Percentiles rank a stretch among this genome's conserved stretches.
phyloP scores from a whole-genome alignment of 148 eudicot species.

The Rhododendron williamsianum region DNA sequence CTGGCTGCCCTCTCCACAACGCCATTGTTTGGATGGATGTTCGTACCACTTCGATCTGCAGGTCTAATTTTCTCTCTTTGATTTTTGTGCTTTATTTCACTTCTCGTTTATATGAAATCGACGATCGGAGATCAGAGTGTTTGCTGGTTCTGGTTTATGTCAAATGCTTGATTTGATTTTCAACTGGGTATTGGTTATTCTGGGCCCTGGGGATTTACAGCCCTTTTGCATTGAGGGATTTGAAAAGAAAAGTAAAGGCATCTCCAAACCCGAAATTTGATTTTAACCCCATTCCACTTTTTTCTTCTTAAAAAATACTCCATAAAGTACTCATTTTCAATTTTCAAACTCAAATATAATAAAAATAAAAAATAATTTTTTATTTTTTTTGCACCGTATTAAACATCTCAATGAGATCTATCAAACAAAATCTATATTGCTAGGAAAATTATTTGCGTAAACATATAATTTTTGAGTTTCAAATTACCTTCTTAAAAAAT shows the following conservation, averaged over 20 bases:
- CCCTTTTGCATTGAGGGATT: neutral
- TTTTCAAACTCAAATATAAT: too few species aligned
- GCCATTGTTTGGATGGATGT: constrained; percentile 99
- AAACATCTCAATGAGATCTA: too few species aligned
- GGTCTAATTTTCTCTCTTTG: constrained; percentile 28
- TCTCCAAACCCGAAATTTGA: neutral
- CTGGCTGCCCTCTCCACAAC: constrained; percentile 73
- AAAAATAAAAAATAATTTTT: too few species aligned
- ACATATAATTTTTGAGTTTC: too few species aligned
- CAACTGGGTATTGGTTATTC: neutral
- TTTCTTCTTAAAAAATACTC: too few species aligned
- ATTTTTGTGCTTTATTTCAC: neutral
- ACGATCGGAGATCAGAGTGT: neutral
- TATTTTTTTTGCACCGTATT: too few species aligned
- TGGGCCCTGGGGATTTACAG: neutral
- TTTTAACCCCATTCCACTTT: too few species aligned
- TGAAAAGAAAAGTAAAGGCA: neutral
- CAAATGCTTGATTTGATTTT: neutral
- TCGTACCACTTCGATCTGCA: constrained; percentile 92
- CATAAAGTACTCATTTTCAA: too few species aligned
- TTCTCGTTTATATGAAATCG: neutral
- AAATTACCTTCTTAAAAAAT: too few species aligned
- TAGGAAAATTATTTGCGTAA: too few species aligned
- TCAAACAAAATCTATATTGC: too few species aligned
- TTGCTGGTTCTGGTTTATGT: neutral